A percentile compares a stretch with the other conserved stretches of the same genome.
Evolutionary conservation across 108 stramenopile species (phyloP).

Genomic region (Cyclotella sp.): DNA sequence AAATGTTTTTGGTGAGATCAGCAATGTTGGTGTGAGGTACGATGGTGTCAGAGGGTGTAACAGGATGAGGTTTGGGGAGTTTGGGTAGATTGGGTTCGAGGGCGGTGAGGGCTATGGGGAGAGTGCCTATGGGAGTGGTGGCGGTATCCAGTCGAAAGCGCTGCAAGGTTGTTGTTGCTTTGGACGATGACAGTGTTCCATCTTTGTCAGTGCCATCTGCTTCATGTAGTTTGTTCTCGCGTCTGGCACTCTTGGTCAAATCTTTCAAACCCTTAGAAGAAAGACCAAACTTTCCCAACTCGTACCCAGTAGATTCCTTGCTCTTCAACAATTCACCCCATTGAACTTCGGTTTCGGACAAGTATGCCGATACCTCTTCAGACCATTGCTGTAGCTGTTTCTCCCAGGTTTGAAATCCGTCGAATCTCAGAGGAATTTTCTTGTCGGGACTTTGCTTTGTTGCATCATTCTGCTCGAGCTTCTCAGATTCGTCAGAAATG

Average conservation of each 20-base stretch:
- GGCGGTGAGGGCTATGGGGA: slow-evolving; percentile 40
- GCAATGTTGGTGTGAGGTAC: slow-evolving; percentile 77
- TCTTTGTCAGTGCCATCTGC: neutral
- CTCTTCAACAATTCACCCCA: slow-evolving; percentile 55
- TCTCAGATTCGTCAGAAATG: neutral
- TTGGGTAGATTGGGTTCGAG: slow-evolving; percentile 52
- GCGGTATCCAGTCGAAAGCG: neutral
- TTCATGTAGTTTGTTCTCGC: neutral
- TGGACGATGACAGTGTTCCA: neutral
- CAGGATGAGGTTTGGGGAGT: slow-evolving; percentile 58
- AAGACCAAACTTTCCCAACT: slow-evolving; percentile 38
- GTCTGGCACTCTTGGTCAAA: slow-evolving; percentile 15
- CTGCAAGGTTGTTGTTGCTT: neutral
- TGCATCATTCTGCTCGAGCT: neutral
- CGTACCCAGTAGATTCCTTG: slow-evolving; percentile 24
- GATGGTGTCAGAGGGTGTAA: slow-evolving; percentile 58
- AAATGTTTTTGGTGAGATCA: slow-evolving; percentile 78
- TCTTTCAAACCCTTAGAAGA: slow-evolving; percentile 31
- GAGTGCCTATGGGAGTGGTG: slow-evolving; percentile 21
- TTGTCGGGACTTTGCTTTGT: neutral
- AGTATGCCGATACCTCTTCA: slow-evolving; percentile 75
- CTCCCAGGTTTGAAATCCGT: slow-evolving; percentile 81
- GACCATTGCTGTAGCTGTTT: slow-evolving; percentile 77
- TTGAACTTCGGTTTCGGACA: slow-evolving; percentile 52
- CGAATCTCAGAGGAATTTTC: slow-evolving; percentile 53